Evolutionary conservation across 306 rosid genomes (phyloP).

Genomic region (Vachellia pachyceras): DNA sequence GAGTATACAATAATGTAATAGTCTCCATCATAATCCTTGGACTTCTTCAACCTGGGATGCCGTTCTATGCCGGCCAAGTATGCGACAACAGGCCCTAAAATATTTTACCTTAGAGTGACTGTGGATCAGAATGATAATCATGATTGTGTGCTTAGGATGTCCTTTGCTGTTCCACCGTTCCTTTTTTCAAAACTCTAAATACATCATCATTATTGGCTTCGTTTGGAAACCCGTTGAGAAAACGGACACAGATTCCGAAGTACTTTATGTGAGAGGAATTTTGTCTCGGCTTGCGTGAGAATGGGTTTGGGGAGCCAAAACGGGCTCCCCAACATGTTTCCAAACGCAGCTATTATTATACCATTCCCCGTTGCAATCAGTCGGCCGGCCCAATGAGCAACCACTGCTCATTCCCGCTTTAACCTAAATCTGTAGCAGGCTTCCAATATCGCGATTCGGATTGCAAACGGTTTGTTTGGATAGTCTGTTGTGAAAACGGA

Average conservation of each 20-base stretch:
- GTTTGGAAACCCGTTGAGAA: no score
- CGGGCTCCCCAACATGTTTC: no score
- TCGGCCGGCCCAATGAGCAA: constrained; percentile 17
- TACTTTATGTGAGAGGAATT: no score
- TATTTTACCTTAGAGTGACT: constrained; percentile 18
- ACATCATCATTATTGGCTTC: constrained; percentile 21
- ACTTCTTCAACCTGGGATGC: constrained; percentile 63
- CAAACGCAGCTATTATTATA: not conserved
- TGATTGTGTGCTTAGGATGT: not conserved
- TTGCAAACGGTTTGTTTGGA: no score
- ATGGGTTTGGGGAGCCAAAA: no score
- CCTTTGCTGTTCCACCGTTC: not conserved
- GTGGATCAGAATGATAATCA: not conserved
- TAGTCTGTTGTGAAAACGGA: no score
- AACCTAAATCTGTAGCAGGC: not conserved
- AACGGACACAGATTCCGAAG: no score
- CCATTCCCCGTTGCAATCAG: not conserved
- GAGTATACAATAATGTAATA: constrained; percentile 27
- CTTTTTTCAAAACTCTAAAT: not conserved
- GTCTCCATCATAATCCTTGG: constrained; percentile 42
- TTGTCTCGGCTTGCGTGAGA: no score
- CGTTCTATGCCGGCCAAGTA: constrained; percentile 40
- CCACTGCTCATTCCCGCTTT: not conserved
- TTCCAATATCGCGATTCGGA: no score
- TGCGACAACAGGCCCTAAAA: constrained; percentile 51